Conservation (phyloP, 768 basidiomycete genomes). For the Hysterangium stoloniferum region DNA sequence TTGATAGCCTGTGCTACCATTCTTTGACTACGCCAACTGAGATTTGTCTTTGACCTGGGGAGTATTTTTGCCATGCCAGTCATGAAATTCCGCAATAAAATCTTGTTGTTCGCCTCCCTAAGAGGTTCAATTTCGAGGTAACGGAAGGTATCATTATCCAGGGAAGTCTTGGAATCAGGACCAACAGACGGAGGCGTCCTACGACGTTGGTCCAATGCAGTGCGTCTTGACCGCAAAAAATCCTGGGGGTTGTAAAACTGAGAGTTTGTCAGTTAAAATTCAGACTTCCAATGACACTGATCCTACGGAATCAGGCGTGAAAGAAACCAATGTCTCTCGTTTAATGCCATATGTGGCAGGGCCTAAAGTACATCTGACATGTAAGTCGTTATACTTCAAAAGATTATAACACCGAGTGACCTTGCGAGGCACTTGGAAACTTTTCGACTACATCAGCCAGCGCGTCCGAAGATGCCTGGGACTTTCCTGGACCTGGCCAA, state of each 20-base stretch:
- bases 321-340: conserved; percentile 1
- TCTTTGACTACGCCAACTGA: conserved; percentile 77
- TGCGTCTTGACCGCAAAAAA: conserved; percentile 12
- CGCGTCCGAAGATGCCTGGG: too few species aligned
- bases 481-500: too few species aligned
- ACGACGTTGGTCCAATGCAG: conserved; percentile 7
- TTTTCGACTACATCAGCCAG: too few species aligned
- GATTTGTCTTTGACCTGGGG: conserved; percentile 54
- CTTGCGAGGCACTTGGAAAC: too few species aligned
- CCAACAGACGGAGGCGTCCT: conserved; percentile 39
- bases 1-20: conserved; percentile 77
- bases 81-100: conserved; percentile 49
- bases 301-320: background rate
- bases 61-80: conserved; percentile 78
- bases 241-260: conserved; percentile 15
- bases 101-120: conserved; percentile 53
- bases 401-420: too few species aligned
- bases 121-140: conserved; percentile 70
- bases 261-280: conserved; percentile 5
- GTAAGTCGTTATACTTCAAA: too few species aligned
- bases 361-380: too few species aligned
- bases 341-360: background rate
- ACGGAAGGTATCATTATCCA: conserved; percentile 57
- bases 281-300: too few species aligned
- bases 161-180: conserved; percentile 47